Percentiles rank a stretch among this genome's conserved stretches.
Conservation (phyloP, 2,329 filamentous ascomycete genomes). For the Aspergillus hiratsukae region DNA sequence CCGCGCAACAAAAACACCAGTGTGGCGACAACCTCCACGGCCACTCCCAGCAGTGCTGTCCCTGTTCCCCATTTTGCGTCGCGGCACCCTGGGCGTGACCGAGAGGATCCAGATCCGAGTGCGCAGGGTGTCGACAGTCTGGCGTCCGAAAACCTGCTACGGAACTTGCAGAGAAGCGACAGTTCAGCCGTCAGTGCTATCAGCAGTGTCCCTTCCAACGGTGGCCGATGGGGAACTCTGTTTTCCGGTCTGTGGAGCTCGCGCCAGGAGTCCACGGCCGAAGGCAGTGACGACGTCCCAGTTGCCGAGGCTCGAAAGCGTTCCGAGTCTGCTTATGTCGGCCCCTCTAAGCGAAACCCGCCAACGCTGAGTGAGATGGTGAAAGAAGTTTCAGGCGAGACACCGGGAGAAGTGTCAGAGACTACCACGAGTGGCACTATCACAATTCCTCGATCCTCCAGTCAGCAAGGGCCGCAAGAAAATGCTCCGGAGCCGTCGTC, state of each 20-base stretch:
- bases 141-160: constrained; percentile 53
- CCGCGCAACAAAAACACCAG: constrained; percentile 43
- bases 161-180: constrained; percentile 51
- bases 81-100: constrained; percentile 30
- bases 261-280: constrained; percentile 43
- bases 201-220: constrained; percentile 44
- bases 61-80: constrained; percentile 52
- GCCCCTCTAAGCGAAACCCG: constrained; percentile 20
- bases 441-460: constrained; percentile 28
- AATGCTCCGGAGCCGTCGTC: constrained; percentile 26
- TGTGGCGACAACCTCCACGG: constrained; percentile 49
- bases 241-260: constrained; percentile 54
- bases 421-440: constrained; percentile 30
- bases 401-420: constrained; percentile 16
- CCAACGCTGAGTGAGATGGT: constrained; percentile 33
- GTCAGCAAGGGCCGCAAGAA: constrained; percentile 16
- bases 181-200: constrained; percentile 45
- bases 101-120: constrained; percentile 20
- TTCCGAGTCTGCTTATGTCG: constrained; percentile 25
- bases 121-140: constrained; percentile 36
- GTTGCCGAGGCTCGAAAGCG: constrained; percentile 23
- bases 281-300: constrained; percentile 24
- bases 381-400: constrained; percentile 23
- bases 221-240: constrained; percentile 53
- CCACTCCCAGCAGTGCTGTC: constrained; percentile 47